These are phyloP conservation scores for Martensiomyces pterosporus DNA, from an alignment of 192 early-diverging fungal genomes.

Conservation along the genomic window DNA sequence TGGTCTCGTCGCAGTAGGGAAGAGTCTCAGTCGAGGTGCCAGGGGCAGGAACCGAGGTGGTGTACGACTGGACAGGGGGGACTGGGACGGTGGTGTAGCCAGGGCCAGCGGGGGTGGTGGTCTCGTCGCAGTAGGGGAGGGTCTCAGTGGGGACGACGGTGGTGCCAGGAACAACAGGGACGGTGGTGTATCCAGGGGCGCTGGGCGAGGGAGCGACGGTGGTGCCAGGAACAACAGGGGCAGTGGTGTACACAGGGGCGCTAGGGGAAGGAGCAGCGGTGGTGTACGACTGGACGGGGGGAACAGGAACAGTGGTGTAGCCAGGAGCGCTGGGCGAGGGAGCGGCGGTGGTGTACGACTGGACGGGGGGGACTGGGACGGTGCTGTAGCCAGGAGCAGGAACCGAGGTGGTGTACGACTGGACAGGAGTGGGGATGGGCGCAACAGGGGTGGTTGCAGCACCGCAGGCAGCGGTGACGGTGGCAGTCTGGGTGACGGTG, in stretches of 20 bases:
- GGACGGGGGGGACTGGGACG: slow-evolving; percentile 2
- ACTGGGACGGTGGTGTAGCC: background rate
- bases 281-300: slow-evolving; percentile 7
- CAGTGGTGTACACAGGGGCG: slow-evolving; percentile 1
- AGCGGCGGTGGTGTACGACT: slow-evolving; percentile 2
- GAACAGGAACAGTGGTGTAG: background rate
- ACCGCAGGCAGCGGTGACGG: slow-evolving; percentile 12
- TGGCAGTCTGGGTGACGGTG: slow-evolving; percentile 1
- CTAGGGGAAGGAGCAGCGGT: slow-evolving; percentile 4
- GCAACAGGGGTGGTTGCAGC: slow-evolving; percentile 23
- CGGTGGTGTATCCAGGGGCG: slow-evolving; percentile 5
- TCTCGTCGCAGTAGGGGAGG: slow-evolving; percentile 6
- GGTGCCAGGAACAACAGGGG: too few species aligned
- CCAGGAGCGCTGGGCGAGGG: background rate
- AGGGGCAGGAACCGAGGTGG: slow-evolving; percentile 6
- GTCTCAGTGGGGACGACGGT: slow-evolving; percentile 8
- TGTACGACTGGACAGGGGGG: slow-evolving; percentile 1
- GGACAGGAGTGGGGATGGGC: slow-evolving; percentile 8
- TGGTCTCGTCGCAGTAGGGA: slow-evolving; percentile 2
- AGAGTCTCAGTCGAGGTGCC: slow-evolving; percentile 1
- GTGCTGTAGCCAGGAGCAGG: slow-evolving; percentile 10
- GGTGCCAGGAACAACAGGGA: slow-evolving; percentile 14
- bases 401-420: slow-evolving; percentile 13
- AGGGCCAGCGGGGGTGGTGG: background rate
- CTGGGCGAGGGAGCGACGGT: background rate